A percentile compares a stretch with the other conserved stretches of the same genome.
Conservation (phyloP, 352 stramenopile species). For the Phytopythium ostracodes region DNA sequence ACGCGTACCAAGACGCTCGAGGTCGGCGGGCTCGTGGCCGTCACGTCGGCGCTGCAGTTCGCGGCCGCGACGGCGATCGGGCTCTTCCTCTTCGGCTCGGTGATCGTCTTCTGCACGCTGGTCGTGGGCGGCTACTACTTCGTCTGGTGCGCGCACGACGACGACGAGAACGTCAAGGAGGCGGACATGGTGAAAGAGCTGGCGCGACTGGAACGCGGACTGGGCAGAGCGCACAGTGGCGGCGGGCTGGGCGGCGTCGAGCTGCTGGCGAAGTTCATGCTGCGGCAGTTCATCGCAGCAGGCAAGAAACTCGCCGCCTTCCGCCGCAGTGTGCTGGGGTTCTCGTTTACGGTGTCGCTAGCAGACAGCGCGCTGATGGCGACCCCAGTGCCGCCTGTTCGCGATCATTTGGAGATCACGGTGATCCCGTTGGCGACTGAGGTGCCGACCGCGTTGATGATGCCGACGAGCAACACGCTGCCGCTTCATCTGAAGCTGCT, state of each 20-base stretch:
- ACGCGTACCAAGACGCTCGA: slow-evolving; percentile 24
- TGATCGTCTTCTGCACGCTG: slow-evolving; percentile 32
- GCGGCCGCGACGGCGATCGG: slow-evolving; percentile 17
- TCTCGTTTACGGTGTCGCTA: slow-evolving; percentile 56
- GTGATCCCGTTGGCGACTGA: slow-evolving; percentile 14
- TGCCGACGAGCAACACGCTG: slow-evolving; percentile 20
- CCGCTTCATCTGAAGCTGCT: slow-evolving; percentile 9
- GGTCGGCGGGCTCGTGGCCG: slow-evolving; percentile 32
- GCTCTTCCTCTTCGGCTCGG: slow-evolving; percentile 35
- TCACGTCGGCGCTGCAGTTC: slow-evolving; percentile 27
- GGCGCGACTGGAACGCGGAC: slow-evolving; percentile 11
- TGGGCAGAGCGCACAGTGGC: slow-evolving; percentile 7
- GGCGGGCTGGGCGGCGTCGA: neutral
- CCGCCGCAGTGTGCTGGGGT: slow-evolving; percentile 44
- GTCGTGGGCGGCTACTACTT: slow-evolving; percentile 16
- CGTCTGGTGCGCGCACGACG: slow-evolving; percentile 3
- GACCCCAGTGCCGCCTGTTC: slow-evolving; percentile 8
- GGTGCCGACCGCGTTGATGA: slow-evolving; percentile 17
- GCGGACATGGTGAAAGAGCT: neutral
- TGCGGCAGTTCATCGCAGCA: slow-evolving; percentile 6
- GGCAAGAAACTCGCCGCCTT: slow-evolving; percentile 19
- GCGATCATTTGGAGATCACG: slow-evolving; percentile 7
- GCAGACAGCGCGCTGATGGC: slow-evolving; percentile 27
- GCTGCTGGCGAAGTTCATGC: slow-evolving; percentile 2
- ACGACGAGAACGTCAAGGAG: neutral